Evolutionary conservation across 1,139 yeast species (phyloP).

Genomic region (Pichia sp.): DNA sequence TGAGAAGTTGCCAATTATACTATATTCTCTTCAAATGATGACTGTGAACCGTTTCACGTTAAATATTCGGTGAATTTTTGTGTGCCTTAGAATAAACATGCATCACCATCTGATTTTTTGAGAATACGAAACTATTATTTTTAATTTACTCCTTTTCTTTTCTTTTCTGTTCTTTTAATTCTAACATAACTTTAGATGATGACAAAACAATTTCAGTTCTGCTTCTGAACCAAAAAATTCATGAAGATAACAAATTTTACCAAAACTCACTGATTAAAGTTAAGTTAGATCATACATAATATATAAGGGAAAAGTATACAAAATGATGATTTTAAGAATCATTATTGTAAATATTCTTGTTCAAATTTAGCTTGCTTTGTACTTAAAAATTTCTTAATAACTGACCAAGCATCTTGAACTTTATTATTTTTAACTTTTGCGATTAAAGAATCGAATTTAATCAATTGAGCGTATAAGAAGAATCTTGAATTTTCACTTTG

Average conservation of each 20-base stretch:
- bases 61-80: slow-evolving; percentile 34
- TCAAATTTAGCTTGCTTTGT: slow-evolving; percentile 30
- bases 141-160: not conserved
- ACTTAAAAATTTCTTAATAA: slow-evolving; percentile 35
- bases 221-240: slow-evolving; percentile 63
- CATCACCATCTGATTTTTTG: slow-evolving; percentile 86
- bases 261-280: slow-evolving; percentile 28
- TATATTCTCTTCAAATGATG: slow-evolving; percentile 23
- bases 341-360: slow-evolving; percentile 17
- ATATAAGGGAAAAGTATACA: not conserved
- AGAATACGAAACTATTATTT: not conserved
- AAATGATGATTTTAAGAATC: not conserved
- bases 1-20: not conserved
- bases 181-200: slow-evolving; percentile 36
- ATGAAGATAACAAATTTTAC: slow-evolving; percentile 58
- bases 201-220: slow-evolving; percentile 68
- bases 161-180: not conserved
- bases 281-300: slow-evolving; percentile 3
- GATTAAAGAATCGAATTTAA: slow-evolving; percentile 38
- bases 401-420: slow-evolving; percentile 39
- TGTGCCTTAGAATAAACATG: slow-evolving; percentile 56
- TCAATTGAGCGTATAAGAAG: slow-evolving; percentile 36
- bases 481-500: slow-evolving; percentile 44
- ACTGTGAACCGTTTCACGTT: slow-evolving; percentile 28
- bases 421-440: slow-evolving; percentile 38